Evolutionary conservation across 257 asterid genomes (phyloP), one percentile per base, ranked within the genome.

Genomic region (Primulina eburnea): DNA sequence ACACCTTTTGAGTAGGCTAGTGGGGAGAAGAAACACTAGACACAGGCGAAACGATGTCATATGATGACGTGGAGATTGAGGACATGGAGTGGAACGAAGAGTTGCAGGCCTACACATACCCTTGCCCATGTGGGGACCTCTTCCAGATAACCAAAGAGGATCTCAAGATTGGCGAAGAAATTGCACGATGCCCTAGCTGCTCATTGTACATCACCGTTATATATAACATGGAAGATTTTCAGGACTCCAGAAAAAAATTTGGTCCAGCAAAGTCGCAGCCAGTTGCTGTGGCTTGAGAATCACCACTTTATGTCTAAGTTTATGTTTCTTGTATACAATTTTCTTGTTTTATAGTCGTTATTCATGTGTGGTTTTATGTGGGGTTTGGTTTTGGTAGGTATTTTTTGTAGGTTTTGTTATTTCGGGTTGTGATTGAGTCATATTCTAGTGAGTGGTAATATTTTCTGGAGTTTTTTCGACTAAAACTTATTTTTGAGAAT

Each of bases 11-110:
- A 47, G 56, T 47, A 16, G 56, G 56, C 20, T 16, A 47, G 56
- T 4, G 11, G 16, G 20, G 5, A 47, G 56, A 47, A 47, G 11
- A 16, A 14, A 4, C 16, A 16, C 18, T 16, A 43, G 3, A 14
- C 6, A 2, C 16, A 47, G 18, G 1, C 56, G 20, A 32, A 65
- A 68, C 79, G 86, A 92, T 92, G 97, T 90, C 97, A 82, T 92
- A 92, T 80, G 97, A 92, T 65, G 98, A 92, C 35, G 97, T 92
- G 1, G 98, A 92, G 86, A 92, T 92, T 69, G 98, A 92, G 73
- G 97, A 92, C 74, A 92, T 92, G 98, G 98, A 92, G 82, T 92
- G 98, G 98, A 83, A 88, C 78, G 81, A 92, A 29, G 90, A 84
- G 82, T 80, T 92, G 24, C 72, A 87, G 69, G 81, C 98, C 4